These are phyloP conservation scores for Verbascum thapsus DNA, from an alignment of 257 asterid genomes.

Conservation along the genomic window DNA sequence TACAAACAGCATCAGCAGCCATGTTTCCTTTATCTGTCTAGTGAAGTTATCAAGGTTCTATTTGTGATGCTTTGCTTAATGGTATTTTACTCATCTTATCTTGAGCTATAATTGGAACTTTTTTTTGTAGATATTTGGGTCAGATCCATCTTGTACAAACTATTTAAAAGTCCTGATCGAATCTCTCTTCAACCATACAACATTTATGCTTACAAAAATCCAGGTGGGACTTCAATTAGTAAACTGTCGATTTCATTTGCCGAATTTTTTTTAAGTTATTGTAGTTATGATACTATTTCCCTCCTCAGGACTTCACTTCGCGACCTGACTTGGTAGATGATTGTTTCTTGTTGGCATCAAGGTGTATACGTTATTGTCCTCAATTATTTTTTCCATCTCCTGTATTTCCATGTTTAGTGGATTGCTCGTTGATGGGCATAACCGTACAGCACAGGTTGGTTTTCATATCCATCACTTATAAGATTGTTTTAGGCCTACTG, in stretches of 20 bases:
- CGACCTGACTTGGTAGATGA: conserved; percentile 97
- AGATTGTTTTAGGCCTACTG: conserved; percentile 1
- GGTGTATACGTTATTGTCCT: conserved; percentile 99
- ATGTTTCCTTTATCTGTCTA: conserved; percentile 89
- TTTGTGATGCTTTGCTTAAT: conserved; percentile 24
- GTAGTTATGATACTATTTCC: conserved; percentile 29
- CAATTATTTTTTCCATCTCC: conserved; percentile 81
- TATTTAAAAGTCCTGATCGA: conserved; percentile 82
- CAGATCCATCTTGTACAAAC: conserved; percentile 88
- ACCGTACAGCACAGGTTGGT: conserved; percentile 92
- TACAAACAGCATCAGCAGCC: conserved; percentile 87
- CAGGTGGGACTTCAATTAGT: conserved; percentile 47
- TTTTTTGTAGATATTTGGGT: conserved; percentile 80
- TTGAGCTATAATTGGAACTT: conserved; percentile 30
- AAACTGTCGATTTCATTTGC: conserved; percentile 23
- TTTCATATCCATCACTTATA: conserved; percentile 37
- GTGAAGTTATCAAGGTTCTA: conserved; percentile 94
- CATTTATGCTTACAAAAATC: conserved; percentile 65
- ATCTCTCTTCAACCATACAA: conserved; percentile 85
- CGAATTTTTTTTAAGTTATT: conserved; percentile 1
- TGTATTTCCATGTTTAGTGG: conserved; percentile 83
- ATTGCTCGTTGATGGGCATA: conserved; percentile 85
- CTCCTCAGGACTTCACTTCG: conserved; percentile 68
- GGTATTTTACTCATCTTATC: conserved; percentile 7
- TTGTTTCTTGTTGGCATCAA: conserved; percentile 93